Evolutionary conservation across 2,329 filamentous ascomycete genomes (phyloP).

Genomic region (Chaetomiaceae sp.): DNA sequence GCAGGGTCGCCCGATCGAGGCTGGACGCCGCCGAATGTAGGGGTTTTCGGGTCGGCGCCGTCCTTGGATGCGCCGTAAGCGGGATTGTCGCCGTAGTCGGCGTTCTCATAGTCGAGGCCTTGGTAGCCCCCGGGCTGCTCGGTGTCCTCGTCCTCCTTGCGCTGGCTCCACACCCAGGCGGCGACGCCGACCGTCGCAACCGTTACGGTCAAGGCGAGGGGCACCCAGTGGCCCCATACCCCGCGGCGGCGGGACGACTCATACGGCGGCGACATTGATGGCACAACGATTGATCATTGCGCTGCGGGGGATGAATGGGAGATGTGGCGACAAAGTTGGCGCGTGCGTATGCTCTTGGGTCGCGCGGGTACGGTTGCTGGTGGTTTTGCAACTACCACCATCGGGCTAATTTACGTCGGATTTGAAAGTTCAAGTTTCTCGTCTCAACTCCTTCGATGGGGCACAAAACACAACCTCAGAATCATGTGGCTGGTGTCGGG

Average conservation of each 20-base stretch:
- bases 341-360: background rate
- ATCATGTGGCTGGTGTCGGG: slow-evolving; percentile 21
- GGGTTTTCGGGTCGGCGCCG: slow-evolving; percentile 33
- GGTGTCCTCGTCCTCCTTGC: slow-evolving; percentile 62
- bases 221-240: slow-evolving; percentile 81
- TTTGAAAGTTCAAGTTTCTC: background rate
- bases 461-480: background rate
- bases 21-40: slow-evolving; percentile 40
- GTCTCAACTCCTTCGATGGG: background rate
- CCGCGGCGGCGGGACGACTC: slow-evolving; percentile 60
- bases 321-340: background rate
- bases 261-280: slow-evolving; percentile 58
- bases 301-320: slow-evolving; percentile 20
- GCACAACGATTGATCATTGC: slow-evolving; percentile 38
- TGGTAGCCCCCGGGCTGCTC: slow-evolving; percentile 51
- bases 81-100: slow-evolving; percentile 48
- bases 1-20: slow-evolving; percentile 35
- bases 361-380: background rate
- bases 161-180: slow-evolving; percentile 92
- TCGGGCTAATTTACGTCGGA: background rate
- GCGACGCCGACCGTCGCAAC: slow-evolving; percentile 81
- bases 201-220: slow-evolving; percentile 79
- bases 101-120: slow-evolving; percentile 47
- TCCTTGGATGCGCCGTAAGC: slow-evolving; percentile 43
- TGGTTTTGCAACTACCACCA: background rate